Base-by-base conservation (phyloP, 495 filamentous ascomycete species). In the Jackrogersella minutella region DNA sequence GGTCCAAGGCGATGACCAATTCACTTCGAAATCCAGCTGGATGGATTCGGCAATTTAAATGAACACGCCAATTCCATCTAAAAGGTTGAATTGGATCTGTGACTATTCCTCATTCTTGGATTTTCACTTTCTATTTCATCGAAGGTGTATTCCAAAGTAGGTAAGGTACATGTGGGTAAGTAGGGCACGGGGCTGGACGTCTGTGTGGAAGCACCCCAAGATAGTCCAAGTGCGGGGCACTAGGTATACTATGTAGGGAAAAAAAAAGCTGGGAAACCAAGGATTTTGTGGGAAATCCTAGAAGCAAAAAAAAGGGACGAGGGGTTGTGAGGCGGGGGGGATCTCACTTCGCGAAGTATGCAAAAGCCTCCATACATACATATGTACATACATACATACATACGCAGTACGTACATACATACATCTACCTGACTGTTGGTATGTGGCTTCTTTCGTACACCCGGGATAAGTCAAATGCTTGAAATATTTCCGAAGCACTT, bases 201-300 rank as follows among this genome's bases (percentile, higher is more conserved):
- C 34, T 54, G 24, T 26, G 50, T 64, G 57, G 61, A 37, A 69
- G 51, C 66, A 64, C 60, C 59, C 60, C 60, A 47, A 67, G 51
- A 62, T 62, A 62, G 44, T 62, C 46, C 43, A 64, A 69, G 61
- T 69, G 66, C 66, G 66, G 66, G 66, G 66, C 61, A 65, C 50
- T 65, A 36, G 61, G 37, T 46, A 64, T 69, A 54, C 31, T n/a
- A n/a, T n/a, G n/a, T n/a, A n/a, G n/a, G n/a, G n/a, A n/a, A n/a
- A n/a, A n/a, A n/a, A 59, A 63, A 68, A 68, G 60, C 53, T 58
- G 54, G 65, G 60, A 63, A 69, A 64, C 60, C 54, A 69, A 55
- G 66, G 59, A 69, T 55, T 69, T 30, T 63, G 65, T 69, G 66
- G 66, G 56, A 64, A 57, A 57, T 60, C 66, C 44, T 55, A 69